Percentiles rank a stretch among this genome's conserved stretches.
These are phyloP conservation scores for Amphirosellinia nigrospora DNA, from an alignment of 495 filamentous ascomycete species.

Conservation along the genomic window DNA sequence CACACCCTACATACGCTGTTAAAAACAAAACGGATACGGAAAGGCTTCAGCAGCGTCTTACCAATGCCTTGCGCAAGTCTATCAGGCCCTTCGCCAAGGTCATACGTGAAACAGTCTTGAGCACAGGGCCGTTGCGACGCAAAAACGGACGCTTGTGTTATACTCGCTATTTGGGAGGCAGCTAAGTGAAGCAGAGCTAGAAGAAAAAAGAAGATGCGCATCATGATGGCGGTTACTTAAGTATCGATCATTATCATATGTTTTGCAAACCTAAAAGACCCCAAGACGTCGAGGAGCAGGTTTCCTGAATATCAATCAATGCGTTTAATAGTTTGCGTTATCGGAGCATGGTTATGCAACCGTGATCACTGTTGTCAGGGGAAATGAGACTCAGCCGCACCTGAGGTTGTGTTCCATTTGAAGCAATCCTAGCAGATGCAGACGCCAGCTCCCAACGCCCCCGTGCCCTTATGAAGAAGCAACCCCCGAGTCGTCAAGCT, in stretches of 20 bases:
- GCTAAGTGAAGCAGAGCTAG: background rate
- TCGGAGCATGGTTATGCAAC: background rate
- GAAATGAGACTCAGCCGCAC: constrained; percentile 12
- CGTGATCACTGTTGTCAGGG: background rate
- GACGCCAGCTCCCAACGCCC: background rate
- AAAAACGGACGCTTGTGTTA: background rate
- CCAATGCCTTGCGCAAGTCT: constrained; percentile 4
- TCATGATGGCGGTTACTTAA: too few relatives aligned
- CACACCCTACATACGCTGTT: constrained; percentile 6
- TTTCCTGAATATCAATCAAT: background rate
- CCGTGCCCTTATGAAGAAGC: background rate
- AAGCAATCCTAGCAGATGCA: background rate
- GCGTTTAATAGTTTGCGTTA: background rate
- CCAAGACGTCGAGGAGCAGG: background rate
- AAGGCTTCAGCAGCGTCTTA: background rate
- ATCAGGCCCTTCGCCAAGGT: background rate
- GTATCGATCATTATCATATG: background rate
- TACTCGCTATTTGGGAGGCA: background rate
- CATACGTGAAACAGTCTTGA: background rate
- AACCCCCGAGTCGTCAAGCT: background rate
- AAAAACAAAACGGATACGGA: background rate
- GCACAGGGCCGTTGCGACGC: constrained; percentile 20
- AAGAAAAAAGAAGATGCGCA: background rate
- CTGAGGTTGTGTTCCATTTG: constrained; percentile 10
- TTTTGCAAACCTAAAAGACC: background rate